Evolutionary conservation across 306 rosid species (phyloP).

Genomic region (Inga oerstediana): DNA sequence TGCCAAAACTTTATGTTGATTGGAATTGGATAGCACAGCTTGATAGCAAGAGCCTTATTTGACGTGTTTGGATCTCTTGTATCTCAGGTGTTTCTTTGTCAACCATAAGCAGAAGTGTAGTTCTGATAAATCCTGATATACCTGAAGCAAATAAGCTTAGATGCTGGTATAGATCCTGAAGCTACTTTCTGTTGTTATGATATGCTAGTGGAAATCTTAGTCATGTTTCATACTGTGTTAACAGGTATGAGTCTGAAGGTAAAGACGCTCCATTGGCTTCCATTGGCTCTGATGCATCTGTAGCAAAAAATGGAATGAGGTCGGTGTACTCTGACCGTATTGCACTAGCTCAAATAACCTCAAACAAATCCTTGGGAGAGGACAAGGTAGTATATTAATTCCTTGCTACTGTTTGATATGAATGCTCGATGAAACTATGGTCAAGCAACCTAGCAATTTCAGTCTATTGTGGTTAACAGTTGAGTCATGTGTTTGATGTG

Average conservation of each 20-base stretch:
- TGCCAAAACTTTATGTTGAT: not conserved
- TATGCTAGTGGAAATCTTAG: not conserved
- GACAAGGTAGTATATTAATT: conserved; percentile 62
- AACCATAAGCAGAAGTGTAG: conserved; percentile 58
- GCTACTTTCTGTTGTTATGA: not conserved
- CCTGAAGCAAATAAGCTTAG: conserved; percentile 75
- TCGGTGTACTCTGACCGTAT: conserved; percentile 81
- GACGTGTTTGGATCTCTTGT: not conserved
- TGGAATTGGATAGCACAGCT: not conserved
- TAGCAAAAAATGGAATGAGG: conserved; percentile 51
- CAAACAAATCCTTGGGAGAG: conserved; percentile 67
- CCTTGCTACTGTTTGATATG: not conserved
- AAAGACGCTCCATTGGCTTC: conserved; percentile 71
- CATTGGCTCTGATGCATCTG: conserved; percentile 57
- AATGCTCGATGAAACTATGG: not conserved
- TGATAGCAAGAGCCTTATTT: not conserved
- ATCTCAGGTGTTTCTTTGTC: conserved; percentile 89
- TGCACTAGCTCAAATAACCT: conserved; percentile 54
- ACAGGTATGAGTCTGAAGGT: conserved; percentile 93
- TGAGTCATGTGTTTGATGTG: not conserved
- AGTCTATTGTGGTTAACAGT: not conserved
- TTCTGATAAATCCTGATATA: conserved; percentile 68
- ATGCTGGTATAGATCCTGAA: conserved; percentile 60
- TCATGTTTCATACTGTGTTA: not conserved
- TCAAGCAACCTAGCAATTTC: not conserved